Evolutionary conservation across 129 eudicot genomes (phyloP).

Genomic region (Logfia minima): DNA sequence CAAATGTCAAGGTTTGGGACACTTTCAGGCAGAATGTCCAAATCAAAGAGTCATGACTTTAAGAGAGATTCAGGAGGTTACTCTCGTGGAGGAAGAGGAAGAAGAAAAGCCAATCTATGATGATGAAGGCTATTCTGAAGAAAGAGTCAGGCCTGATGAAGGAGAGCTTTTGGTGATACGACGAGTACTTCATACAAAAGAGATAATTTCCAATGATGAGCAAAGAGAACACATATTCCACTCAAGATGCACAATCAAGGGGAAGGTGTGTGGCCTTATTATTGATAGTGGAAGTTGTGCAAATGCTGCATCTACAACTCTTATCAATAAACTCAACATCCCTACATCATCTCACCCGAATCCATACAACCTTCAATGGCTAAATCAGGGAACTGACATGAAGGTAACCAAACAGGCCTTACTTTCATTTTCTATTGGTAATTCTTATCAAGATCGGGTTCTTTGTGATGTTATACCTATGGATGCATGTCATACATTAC

Average conservation of each 20-base stretch:
- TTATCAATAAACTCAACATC: too few relatives aligned
- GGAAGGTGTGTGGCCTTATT: slow-evolving; percentile 13
- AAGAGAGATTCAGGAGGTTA: not conserved
- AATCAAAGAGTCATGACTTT: slow-evolving; percentile 7
- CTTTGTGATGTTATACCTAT: too few relatives aligned
- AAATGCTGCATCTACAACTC: slow-evolving; percentile 12
- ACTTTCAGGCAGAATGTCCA: slow-evolving; percentile 9
- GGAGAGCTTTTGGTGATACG: not conserved
- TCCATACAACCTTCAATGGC: too few relatives aligned
- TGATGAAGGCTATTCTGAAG: not conserved
- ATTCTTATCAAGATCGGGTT: too few relatives aligned
- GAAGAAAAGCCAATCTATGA: not conserved
- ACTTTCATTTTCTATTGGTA: too few relatives aligned
- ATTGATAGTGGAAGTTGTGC: slow-evolving; percentile 24
- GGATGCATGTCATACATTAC: too few relatives aligned
- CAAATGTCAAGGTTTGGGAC: slow-evolving; percentile 17
- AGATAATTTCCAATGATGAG: not conserved
- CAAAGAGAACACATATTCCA: slow-evolving; percentile 24
- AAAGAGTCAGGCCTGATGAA: not conserved
- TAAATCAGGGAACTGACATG: too few relatives aligned
- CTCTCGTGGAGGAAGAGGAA: not conserved
- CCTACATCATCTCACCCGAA: too few relatives aligned
- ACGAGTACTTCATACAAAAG: slow-evolving; percentile 16
- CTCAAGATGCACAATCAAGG: slow-evolving; percentile 13
- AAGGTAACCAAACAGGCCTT: too few relatives aligned